Evolutionary conservation across 1,284 basidiomycete genomes (phyloP).

Genomic region (Melanopsichium pennsylvanicum): DNA sequence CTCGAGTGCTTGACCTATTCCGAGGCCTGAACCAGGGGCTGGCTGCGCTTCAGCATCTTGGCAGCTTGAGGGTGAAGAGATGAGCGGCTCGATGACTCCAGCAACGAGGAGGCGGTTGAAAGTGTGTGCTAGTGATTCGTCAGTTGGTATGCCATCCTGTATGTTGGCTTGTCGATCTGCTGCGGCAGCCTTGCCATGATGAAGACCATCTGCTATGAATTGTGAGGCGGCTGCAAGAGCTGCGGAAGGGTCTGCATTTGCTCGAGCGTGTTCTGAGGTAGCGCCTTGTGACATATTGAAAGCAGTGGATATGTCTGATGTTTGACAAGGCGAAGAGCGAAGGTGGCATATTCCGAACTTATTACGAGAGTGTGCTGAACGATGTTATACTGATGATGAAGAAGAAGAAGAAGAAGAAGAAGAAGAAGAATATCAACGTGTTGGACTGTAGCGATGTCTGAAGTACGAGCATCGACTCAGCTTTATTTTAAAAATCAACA

Average conservation of each 20-base stretch:
- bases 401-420: no score
- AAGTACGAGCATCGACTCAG: no score
- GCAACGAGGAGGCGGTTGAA: conserved; percentile 40
- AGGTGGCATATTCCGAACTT: no score
- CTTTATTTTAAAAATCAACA: no score
- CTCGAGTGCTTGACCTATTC: conserved; percentile 31
- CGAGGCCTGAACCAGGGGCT: conserved; percentile 1
- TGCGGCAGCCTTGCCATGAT: not conserved
- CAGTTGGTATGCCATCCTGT: conserved; percentile 6
- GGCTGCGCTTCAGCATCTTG: conserved; percentile 2
- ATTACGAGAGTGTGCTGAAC: no score
- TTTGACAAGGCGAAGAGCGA: no score
- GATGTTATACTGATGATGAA: no score
- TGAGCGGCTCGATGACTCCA: conserved; percentile 25
- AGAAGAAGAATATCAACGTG: no score
- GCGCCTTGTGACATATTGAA: no score
- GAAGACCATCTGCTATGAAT: conserved; percentile 19
- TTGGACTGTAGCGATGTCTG: no score
- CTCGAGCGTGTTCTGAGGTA: no score
- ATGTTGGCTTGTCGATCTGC: not conserved
- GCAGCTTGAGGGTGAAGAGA: conserved; percentile 6
- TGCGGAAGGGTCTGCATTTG: conserved; percentile 4
- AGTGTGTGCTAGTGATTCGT: conserved; percentile 35
- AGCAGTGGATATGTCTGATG: no score
- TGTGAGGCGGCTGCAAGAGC: conserved; percentile 35